Evolutionary conservation across 345 rosid genomes (phyloP), one percentile per base, ranked within the genome.

Genomic region (Adansonia digitata): DNA sequence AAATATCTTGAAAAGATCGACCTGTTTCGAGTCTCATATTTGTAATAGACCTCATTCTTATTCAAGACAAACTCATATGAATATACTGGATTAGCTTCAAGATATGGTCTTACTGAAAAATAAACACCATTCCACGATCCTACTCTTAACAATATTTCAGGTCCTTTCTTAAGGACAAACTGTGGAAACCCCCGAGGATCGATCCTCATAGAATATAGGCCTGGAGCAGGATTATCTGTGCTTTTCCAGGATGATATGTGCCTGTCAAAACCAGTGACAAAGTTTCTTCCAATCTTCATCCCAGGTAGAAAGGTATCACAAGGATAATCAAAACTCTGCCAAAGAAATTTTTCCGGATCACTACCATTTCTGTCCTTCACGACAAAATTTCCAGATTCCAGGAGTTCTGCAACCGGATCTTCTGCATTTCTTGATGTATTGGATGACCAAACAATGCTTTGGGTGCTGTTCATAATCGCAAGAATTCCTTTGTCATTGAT

Each of bases 41-140:
- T 82, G 82, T 88, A 89, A 35, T 77, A 82, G 1, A 86, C 87
- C 70, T 88, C 89, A 0, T 82, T 59, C 29, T 75, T 51, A 55
- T 77, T 74, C 0, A 68, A 13, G 0, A 86, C 71, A 63, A 92
- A 92, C 12, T 71, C 65, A 71, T 85, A 88, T 2, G 42, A 34
- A 15, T 82, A 75, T 31, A 75, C 2, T n/a, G 76, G 80, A 29
- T 80, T 52, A n/a, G 87, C 84, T 68, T 81, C 8, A 90, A 22
- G 29, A n/a, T 12, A 5, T 52, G 97, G 94, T 60, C 87, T 90
- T 22, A 93, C 97, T 43, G 93, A 86, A 75, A 91, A 91, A 69
- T 87, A 74, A 6, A 77, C 1, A 5, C 97, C 97, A 64, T 91
- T 86, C 97, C 94, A 94, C 0, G 97, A 86, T 24, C 97, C 98